Evolutionary conservation across 169 alveolate species (phyloP), one percentile per base, ranked within the genome.

Genomic region (Cryptosporidium xiaoi): DNA sequence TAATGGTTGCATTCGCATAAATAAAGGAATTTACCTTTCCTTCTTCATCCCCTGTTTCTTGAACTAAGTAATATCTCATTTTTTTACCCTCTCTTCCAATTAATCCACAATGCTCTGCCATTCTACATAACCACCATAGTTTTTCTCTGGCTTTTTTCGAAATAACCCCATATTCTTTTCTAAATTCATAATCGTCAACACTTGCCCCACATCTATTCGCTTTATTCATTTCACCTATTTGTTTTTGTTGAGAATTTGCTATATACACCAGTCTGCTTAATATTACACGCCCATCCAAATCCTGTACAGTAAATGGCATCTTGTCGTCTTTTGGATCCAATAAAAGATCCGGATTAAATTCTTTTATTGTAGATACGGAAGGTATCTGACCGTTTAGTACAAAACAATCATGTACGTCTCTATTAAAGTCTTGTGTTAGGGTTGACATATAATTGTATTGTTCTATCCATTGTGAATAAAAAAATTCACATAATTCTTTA

Each of bases 91-190:
- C 51, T 44, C 51, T 55, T 18, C 51, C 64, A 44, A 77, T 50
- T 20, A 60, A 24, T 18, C 71, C 71, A 62, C 87, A 77, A 36
- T 77, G 87, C 48, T 77, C 77, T 34, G 87, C 87, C 36, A 62
- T 36, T 27, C 87, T 55, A n/a, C 87, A 77, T 27, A 60, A 46
- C 87, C 87, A 77, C 87, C 87, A 77, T 0, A 77, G 71, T 27
- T 77, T 77, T 16, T 27, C 27, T 40, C 87, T 77, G 24, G 87
- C 69, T n/a, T 62, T 77, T 24, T 15, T 34, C 18, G 87, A 77
- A 44, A 77, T 60, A 2, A 77, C 48, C 24, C 87, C 87, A 36
- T n/a, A 77, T 18, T 62, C 64, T 15, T 33, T 24, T 40, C 87
- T 40, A 53, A 7, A n/a, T n/a, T 53, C 20, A 53, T 16, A 53